Evolutionary conservation across 2,329 filamentous ascomycete genomes (phyloP).

Genomic region (Podosphaera xanthii): DNA sequence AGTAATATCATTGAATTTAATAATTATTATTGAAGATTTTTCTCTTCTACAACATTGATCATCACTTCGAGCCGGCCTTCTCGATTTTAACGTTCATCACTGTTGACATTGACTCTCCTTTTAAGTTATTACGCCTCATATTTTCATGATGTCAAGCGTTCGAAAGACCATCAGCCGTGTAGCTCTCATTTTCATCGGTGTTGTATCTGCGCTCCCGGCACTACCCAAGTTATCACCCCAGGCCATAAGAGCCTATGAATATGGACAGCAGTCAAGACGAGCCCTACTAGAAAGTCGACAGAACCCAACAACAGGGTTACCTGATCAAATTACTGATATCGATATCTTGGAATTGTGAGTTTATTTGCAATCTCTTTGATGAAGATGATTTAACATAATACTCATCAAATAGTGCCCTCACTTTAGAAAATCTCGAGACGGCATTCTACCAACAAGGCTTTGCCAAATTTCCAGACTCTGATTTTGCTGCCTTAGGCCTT

Average conservation of each 20-base stretch:
- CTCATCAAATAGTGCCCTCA: conserved; percentile 31
- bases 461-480: conserved; percentile 35
- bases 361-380: background rate
- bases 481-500: conserved; percentile 42
- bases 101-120: too few relatives aligned
- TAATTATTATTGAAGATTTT: conserved; percentile 9
- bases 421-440: conserved; percentile 52
- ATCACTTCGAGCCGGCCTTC: conserved; percentile 15
- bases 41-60: conserved; percentile 2
- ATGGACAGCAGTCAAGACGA: conserved; percentile 5
- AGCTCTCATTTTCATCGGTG: conserved; percentile 10
- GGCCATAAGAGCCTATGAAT: conserved; percentile 10
- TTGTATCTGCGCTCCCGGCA: conserved; percentile 13
- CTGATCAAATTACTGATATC: conserved; percentile 22
- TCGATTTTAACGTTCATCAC: conserved; percentile 5
- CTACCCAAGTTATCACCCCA: conserved; percentile 11
- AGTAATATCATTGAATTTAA: conserved; percentile 3
- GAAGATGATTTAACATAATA: conserved; percentile 1
- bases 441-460: conserved; percentile 53
- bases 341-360: conserved; percentile 31
- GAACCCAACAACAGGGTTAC: conserved; percentile 14
- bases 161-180: conserved; percentile 12
- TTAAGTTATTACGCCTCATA: too few relatives aligned
- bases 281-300: conserved; percentile 9
- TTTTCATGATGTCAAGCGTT: conserved; percentile 14